Evolutionary conservation across 495 filamentous ascomycete species (phyloP).

Genomic region (Cudoniella acicularis): DNA sequence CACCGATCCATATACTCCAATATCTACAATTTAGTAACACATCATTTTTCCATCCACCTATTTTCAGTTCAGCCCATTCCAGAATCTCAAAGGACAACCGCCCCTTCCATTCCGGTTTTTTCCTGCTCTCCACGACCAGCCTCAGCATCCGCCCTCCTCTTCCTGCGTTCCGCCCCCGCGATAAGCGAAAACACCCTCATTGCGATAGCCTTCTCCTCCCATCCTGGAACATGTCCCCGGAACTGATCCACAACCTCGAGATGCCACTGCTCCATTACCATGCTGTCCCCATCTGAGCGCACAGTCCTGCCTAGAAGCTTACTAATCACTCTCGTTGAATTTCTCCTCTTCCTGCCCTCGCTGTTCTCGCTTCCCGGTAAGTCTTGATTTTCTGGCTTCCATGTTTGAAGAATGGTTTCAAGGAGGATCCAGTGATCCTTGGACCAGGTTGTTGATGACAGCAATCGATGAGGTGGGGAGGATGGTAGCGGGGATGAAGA

Average conservation of each 20-base stretch:
- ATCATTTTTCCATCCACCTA: not conserved
- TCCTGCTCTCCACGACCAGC: slow-evolving; percentile 6
- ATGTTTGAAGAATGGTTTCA: slow-evolving; percentile 16
- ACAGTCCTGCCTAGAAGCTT: slow-evolving; percentile 23
- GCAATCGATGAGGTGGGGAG: slow-evolving; percentile 3
- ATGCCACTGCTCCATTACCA: slow-evolving; percentile 48
- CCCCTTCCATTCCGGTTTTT: not conserved
- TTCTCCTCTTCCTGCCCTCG: slow-evolving; percentile 11
- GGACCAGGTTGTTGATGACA: slow-evolving; percentile 26
- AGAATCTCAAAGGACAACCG: not conserved
- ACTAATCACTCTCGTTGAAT: slow-evolving; percentile 23
- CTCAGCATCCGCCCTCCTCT: slow-evolving; percentile 11
- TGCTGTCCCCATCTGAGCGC: slow-evolving; percentile 3
- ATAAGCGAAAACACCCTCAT: slow-evolving; percentile 49
- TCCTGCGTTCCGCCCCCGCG: slow-evolving; percentile 35
- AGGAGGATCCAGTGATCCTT: slow-evolving; percentile 26
- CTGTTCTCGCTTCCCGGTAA: not conserved
- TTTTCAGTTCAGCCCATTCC: not conserved
- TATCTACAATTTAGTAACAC: not conserved
- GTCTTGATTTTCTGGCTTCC: slow-evolving; percentile 13
- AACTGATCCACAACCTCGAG: slow-evolving; percentile 45
- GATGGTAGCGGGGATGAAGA: slow-evolving; percentile 24
- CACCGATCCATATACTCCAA: not conserved
- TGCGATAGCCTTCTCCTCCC: slow-evolving; percentile 42
- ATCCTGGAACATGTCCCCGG: slow-evolving; percentile 35